Evolutionary conservation across 2,329 filamentous ascomycete species (phyloP).

Genomic region (Parasarocladium wereldwijsianum): DNA sequence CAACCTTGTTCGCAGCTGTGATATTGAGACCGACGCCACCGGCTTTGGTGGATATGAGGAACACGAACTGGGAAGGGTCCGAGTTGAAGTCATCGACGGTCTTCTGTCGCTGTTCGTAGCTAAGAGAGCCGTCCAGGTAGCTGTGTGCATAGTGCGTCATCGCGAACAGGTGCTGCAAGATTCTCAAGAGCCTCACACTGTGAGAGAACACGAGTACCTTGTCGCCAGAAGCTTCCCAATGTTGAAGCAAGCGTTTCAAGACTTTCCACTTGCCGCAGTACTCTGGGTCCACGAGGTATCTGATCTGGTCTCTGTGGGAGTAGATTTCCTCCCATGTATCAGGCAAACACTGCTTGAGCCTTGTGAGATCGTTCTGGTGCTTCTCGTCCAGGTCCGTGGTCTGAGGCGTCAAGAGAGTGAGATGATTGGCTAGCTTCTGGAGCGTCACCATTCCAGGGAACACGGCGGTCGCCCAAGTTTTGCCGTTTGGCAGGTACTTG

Average conservation of each 20-base stretch:
- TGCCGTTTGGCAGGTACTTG: conserved; percentile 40
- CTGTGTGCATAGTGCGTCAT: conserved; percentile 82
- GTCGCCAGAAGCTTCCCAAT: conserved; percentile 81
- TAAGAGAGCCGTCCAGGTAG: conserved; percentile 76
- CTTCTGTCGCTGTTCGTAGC: conserved; percentile 67
- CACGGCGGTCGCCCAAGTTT: conserved; percentile 56
- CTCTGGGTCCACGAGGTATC: conserved; percentile 70
- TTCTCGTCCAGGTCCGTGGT: conserved; percentile 51
- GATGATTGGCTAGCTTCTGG: conserved; percentile 82
- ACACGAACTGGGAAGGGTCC: conserved; percentile 77
- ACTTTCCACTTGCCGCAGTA: conserved; percentile 98
- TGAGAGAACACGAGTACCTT: conserved; percentile 95
- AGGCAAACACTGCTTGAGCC: conserved; percentile 61
- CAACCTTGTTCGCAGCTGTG: conserved; percentile 93
- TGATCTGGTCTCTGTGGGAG: conserved; percentile 58
- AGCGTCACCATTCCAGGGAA: conserved; percentile 74
- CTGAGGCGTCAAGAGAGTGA: conserved; percentile 71
- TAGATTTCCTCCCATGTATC: conserved; percentile 63
- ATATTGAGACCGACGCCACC: conserved; percentile 94
- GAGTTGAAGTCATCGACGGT: conserved; percentile 86
- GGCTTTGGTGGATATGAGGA: conserved; percentile 86
- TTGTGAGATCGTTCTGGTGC: conserved; percentile 61
- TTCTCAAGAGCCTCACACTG: conserved; percentile 69
- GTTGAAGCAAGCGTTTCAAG: conserved; percentile 68
- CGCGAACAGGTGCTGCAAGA: conserved; percentile 73